These are phyloP conservation scores for Zopfia rhizophila DNA, from an alignment of 2,329 filamentous ascomycete genomes.

Conservation along the genomic window DNA sequence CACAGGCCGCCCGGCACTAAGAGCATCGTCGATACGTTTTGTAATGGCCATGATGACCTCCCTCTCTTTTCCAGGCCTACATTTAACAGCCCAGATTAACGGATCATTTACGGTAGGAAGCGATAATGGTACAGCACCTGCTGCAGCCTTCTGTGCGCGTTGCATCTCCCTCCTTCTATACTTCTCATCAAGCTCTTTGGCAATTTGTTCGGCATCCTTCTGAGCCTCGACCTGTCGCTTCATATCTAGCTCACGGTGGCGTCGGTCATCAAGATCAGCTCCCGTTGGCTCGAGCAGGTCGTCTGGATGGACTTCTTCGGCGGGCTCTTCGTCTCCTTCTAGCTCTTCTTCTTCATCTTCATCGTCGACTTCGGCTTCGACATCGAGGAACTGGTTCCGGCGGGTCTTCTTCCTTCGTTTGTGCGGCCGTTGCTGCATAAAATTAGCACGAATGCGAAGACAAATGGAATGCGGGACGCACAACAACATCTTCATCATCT, in stretches of 20 bases:
- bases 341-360: slow-evolving; percentile 86
- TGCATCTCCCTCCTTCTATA: slow-evolving; percentile 76
- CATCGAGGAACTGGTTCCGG: slow-evolving; percentile 92
- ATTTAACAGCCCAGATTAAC: slow-evolving; percentile 93
- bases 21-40: slow-evolving; percentile 85
- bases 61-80: slow-evolving; percentile 93
- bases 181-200: slow-evolving; percentile 80
- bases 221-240: slow-evolving; percentile 87
- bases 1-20: slow-evolving; percentile 80
- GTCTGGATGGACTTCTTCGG: slow-evolving; percentile 89
- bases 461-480: background rate
- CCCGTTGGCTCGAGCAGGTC: slow-evolving; percentile 82
- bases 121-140: slow-evolving; percentile 64
- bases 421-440: slow-evolving; percentile 72
- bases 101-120: slow-evolving; percentile 95
- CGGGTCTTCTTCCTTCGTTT: slow-evolving; percentile 81
- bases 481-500: slow-evolving; percentile 49
- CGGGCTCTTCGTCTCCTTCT: slow-evolving; percentile 82
- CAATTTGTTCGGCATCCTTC: slow-evolving; percentile 93
- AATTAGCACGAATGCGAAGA: slow-evolving; percentile 25
- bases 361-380: slow-evolving; percentile 96
- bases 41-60: slow-evolving; percentile 90
- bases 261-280: slow-evolving; percentile 86
- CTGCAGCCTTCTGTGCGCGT: slow-evolving; percentile 40
- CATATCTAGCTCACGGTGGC: slow-evolving; percentile 93